Conservation (phyloP, 1,284 basidiomycete species). For the Ustilago xerochloae region DNA sequence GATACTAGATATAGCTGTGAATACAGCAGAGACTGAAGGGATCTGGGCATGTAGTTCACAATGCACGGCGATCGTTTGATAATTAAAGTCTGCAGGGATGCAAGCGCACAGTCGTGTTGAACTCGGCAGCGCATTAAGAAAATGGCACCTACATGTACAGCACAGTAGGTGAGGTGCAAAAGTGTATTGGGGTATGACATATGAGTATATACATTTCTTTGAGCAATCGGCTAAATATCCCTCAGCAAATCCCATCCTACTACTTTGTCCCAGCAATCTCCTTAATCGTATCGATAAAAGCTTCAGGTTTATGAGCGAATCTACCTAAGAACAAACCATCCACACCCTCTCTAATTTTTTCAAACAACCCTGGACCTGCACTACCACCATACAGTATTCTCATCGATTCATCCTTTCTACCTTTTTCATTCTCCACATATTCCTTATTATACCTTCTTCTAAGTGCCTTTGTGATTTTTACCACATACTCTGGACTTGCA, state of each 20-base stretch:
- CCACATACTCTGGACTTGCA: conserved; percentile 58
- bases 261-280: conserved; percentile 48
- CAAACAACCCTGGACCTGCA: conserved; percentile 59
- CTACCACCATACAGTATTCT: conserved; percentile 63
- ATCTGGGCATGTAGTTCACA: no score
- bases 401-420: conserved; percentile 32
- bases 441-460: conserved; percentile 38
- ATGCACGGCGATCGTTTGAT: no score
- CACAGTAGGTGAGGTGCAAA: no score
- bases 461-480: conserved; percentile 59
- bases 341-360: conserved; percentile 57
- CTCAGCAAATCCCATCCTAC: background rate
- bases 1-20: no score
- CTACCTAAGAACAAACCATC: conserved; percentile 63
- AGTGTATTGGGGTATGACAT: no score
- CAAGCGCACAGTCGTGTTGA: no score
- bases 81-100: no score
- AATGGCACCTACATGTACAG: no score
- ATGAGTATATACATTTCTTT: no score
- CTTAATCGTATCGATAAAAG: conserved; percentile 55
- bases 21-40: no score
- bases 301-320: conserved; percentile 60
- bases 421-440: conserved; percentile 30
- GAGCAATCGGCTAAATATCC: background rate
- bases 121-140: no score